These are phyloP conservation scores for Stygiomarasmius scandens DNA, from an alignment of 1,284 basidiomycete species.

Conservation along the genomic window DNA sequence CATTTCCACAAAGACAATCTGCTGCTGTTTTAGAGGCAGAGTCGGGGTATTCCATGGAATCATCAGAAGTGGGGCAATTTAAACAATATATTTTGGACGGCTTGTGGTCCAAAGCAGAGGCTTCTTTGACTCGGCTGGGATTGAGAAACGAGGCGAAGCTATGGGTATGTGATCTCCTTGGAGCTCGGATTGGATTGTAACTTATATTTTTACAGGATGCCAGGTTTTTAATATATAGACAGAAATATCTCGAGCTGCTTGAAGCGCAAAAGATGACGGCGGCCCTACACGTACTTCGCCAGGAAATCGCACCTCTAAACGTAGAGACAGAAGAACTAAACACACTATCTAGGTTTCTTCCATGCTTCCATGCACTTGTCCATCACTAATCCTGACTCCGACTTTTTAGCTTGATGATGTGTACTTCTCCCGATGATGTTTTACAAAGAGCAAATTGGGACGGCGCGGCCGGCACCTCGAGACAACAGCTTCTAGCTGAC, in stretches of 20 bases:
- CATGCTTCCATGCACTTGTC: background rate
- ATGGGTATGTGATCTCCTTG: conserved; percentile 49
- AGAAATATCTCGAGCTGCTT: conserved; percentile 96
- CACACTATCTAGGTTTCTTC: conserved; percentile 80
- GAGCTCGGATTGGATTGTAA: background rate
- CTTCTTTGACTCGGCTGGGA: conserved; percentile 69
- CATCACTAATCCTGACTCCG: background rate
- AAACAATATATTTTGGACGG: conserved; percentile 83
- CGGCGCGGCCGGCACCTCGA: conserved; percentile 80
- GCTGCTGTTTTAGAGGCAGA: conserved; percentile 89
- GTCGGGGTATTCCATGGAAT: conserved; percentile 89
- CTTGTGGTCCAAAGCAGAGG: conserved; percentile 83
- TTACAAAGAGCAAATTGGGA: conserved; percentile 87
- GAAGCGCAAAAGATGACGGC: conserved; percentile 81
- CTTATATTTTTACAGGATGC: conserved; percentile 60
- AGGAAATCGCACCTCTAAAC: conserved; percentile 83
- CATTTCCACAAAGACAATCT: conserved; percentile 65
- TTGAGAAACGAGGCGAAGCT: conserved; percentile 66
- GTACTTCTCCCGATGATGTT: conserved; percentile 82
- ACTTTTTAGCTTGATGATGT: conserved; percentile 81
- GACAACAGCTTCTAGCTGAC: conserved; percentile 74
- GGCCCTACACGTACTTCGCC: conserved; percentile 85
- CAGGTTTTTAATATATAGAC: conserved; percentile 87
- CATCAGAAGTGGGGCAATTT: conserved; percentile 79
- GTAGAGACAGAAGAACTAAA: conserved; percentile 81